Conservation (phyloP, 2,329 filamentous ascomycete genomes). For the Apiospora kogelbergensis region DNA sequence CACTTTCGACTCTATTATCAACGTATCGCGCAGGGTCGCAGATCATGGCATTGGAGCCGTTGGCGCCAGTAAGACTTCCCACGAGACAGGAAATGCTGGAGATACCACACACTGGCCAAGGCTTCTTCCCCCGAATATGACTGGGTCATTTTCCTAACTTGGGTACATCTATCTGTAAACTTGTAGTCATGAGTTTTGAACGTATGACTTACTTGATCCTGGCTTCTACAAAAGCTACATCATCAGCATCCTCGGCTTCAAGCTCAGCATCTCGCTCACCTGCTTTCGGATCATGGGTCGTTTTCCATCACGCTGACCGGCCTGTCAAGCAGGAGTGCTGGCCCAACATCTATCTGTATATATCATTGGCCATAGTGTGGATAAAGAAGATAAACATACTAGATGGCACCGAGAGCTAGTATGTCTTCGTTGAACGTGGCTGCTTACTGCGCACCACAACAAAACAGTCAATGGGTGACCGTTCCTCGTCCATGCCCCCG, state of each 20-base stretch:
- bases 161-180: too few relatives aligned
- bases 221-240: slow-evolving; percentile 31
- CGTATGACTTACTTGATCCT: neutral
- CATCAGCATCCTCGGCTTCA: slow-evolving; percentile 44
- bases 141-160: slow-evolving; percentile 31
- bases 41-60: slow-evolving; percentile 14
- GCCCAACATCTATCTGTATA: too few relatives aligned
- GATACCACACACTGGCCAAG: neutral
- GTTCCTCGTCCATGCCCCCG: neutral
- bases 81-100: too few relatives aligned
- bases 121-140: slow-evolving; percentile 23
- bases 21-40: too few relatives aligned
- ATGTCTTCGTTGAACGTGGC: neutral
- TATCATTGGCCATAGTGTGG: too few relatives aligned
- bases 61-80: slow-evolving; percentile 30
- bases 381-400: neutral
- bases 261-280: slow-evolving; percentile 43
- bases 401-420: neutral
- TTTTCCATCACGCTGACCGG: too few relatives aligned
- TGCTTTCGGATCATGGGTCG: slow-evolving; percentile 43
- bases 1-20: too few relatives aligned
- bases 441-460: neutral
- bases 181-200: too few relatives aligned
- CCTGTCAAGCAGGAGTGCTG: too few relatives aligned
- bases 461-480: neutral